Evolutionary conservation across 73 alveolate genomes (phyloP).

Genomic region (Symbiodinium pilosum): DNA sequence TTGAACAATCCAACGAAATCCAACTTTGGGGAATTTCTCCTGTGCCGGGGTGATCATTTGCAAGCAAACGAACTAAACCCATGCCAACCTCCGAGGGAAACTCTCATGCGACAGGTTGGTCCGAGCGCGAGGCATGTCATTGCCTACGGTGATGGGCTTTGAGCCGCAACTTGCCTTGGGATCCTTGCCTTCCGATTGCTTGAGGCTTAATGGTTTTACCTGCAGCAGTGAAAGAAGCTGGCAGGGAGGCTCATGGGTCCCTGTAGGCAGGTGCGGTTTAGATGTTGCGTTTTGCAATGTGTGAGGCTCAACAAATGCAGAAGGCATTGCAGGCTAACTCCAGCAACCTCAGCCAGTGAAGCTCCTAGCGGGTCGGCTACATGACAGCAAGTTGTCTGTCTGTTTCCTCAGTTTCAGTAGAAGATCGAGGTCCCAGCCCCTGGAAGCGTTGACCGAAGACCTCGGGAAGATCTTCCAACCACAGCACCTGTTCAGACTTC

Average conservation of each 20-base stretch:
- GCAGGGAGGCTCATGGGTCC: constrained; percentile 35
- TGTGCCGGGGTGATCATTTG: no score
- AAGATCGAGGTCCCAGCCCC: not conserved
- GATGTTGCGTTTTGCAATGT: no score
- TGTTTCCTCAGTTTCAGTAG: no score
- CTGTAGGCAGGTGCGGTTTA: not conserved
- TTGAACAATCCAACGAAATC: no score
- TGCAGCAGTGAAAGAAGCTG: constrained; percentile 76
- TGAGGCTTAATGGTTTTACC: constrained; percentile 65
- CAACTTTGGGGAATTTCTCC: no score
- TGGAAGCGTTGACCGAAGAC: constrained; percentile 4
- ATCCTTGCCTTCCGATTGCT: not conserved
- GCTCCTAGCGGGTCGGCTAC: no score
- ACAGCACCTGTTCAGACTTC: not conserved
- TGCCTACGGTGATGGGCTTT: constrained; percentile 32
- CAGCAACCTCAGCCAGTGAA: constrained; percentile 7
- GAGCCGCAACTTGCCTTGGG: not conserved
- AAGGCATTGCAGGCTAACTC: not conserved
- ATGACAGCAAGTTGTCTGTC: no score
- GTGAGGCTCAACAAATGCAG: constrained; percentile 63
- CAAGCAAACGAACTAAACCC: no score
- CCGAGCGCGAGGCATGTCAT: constrained; percentile 79
- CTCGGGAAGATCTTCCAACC: not conserved
- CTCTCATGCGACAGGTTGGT: constrained; percentile 36
- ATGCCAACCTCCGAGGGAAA: no score